Evolutionary conservation across 2,329 filamentous ascomycete genomes (phyloP).

Genomic region (Fusarium tricinctum): DNA sequence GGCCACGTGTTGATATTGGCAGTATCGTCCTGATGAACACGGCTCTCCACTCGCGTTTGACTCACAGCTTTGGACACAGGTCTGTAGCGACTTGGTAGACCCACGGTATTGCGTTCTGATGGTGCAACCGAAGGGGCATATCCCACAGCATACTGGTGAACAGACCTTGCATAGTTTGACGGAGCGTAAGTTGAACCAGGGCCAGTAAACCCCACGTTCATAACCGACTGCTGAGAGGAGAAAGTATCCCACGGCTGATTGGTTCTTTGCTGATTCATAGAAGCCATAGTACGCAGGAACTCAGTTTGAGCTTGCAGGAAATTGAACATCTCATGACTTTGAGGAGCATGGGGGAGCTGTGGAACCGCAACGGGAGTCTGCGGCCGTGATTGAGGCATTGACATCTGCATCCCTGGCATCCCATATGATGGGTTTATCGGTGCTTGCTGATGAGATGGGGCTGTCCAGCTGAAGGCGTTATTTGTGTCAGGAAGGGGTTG

Average conservation of each 20-base stretch:
- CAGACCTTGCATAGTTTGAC: slow-evolving; percentile 24
- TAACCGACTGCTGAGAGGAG: background rate
- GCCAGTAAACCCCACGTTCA: background rate
- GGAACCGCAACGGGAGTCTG: slow-evolving; percentile 21
- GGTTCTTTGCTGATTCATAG: slow-evolving; percentile 16
- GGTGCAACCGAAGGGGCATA: slow-evolving; percentile 33
- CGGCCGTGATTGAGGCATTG: slow-evolving; percentile 8
- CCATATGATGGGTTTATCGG: background rate
- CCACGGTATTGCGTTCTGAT: slow-evolving; percentile 34
- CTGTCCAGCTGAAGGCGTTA: slow-evolving; percentile 22
- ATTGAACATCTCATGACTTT: slow-evolving; percentile 17
- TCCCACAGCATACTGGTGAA: background rate
- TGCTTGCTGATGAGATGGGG: background rate
- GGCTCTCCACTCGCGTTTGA: background rate
- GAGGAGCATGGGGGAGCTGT: background rate
- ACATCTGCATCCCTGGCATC: background rate
- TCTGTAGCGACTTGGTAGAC: slow-evolving; percentile 37
- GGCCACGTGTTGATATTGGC: background rate
- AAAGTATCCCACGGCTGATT: slow-evolving; percentile 3
- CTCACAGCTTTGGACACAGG: slow-evolving; percentile 24
- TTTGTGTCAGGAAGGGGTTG: slow-evolving; percentile 29
- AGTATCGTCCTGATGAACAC: background rate
- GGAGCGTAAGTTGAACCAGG: slow-evolving; percentile 14
- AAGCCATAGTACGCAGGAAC: slow-evolving; percentile 23
- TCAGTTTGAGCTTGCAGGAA: slow-evolving; percentile 30